phyloP scores from a whole-genome alignment of 371 early-diverging fungal species.

The Syncephalastrum sp. region DNA sequence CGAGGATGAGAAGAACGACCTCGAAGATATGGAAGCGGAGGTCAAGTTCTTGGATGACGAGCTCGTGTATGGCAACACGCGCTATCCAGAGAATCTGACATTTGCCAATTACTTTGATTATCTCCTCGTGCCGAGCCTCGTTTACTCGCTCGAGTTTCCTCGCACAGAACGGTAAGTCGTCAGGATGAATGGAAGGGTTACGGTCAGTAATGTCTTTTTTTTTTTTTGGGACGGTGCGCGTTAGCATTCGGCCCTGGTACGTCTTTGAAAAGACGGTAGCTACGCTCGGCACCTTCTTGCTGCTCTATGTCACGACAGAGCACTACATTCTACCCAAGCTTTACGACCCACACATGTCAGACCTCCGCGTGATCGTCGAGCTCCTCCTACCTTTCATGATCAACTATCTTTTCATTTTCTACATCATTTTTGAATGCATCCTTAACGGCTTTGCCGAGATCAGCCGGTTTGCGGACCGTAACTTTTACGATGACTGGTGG shows the following conservation, averaged over 20 bases:
- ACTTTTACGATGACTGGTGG: constrained; percentile 99
- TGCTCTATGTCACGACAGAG: constrained; percentile 85
- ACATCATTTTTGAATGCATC: constrained; percentile 95
- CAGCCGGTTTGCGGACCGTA: constrained; percentile 95
- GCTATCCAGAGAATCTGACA: constrained; percentile 84
- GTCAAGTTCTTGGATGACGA: constrained; percentile 63
- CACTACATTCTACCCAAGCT: constrained; percentile 82
- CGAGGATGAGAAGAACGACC: constrained; percentile 1
- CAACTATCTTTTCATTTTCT: constrained; percentile 88
- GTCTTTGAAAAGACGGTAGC: constrained; percentile 83
- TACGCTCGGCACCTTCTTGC: constrained; percentile 76
- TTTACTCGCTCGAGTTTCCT: constrained; percentile 95
- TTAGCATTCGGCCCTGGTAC: constrained; percentile 83
- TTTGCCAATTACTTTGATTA: constrained; percentile 86
- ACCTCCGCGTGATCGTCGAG: constrained; percentile 57
- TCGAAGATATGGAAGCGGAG: constrained; percentile 41
- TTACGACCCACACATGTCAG: constrained; percentile 61
- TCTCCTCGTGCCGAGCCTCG: constrained; percentile 84
- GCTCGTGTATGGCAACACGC: constrained; percentile 52
- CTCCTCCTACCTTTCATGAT: constrained; percentile 88
- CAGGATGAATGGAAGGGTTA: background rate
- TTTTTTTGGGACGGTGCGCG: no score
- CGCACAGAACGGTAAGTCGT: constrained; percentile 68
- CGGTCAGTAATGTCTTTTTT: background rate
- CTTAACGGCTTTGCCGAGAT: constrained; percentile 96